phyloP scores from a whole-genome alignment of 139 green algal genomes.

The Coccomyxa sp. region DNA sequence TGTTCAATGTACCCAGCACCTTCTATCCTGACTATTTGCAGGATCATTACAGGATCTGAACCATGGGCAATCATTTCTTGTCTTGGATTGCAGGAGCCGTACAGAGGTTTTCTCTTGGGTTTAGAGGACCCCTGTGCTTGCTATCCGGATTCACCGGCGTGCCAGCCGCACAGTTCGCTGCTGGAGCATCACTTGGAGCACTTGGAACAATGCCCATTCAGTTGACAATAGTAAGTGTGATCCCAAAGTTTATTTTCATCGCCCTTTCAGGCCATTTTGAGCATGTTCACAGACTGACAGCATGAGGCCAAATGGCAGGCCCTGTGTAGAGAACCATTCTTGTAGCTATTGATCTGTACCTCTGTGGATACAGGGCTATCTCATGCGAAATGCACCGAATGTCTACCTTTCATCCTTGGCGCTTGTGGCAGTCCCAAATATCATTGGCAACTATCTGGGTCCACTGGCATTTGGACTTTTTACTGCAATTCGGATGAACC shows the following conservation, averaged over 20 bases:
- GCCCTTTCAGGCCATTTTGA: too few relatives aligned
- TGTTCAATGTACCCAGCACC: too few relatives aligned
- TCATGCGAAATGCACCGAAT: slow-evolving; percentile 19
- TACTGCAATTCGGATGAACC: too few relatives aligned
- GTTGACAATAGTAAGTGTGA: slow-evolving; percentile 2
- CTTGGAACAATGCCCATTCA: slow-evolving; percentile 22
- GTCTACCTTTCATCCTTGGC: slow-evolving; percentile 25
- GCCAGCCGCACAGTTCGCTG: slow-evolving; percentile 10
- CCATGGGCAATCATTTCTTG: too few relatives aligned
- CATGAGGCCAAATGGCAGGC: neutral
- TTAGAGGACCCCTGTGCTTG: slow-evolving; percentile 30
- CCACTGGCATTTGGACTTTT: neutral
- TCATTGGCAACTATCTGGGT: slow-evolving; percentile 15
- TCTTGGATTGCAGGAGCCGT: slow-evolving; percentile 22
- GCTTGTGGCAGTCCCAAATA: slow-evolving; percentile 23
- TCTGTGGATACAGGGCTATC: slow-evolving; percentile 19
- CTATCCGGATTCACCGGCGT: slow-evolving; percentile 29
- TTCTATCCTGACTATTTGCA: too few relatives aligned
- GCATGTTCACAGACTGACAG: too few relatives aligned
- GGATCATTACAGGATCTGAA: too few relatives aligned
- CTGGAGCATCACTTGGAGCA: slow-evolving; percentile 15
- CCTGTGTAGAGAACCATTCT: neutral
- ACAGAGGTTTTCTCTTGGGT: slow-evolving; percentile 30
- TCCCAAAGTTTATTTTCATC: neutral
- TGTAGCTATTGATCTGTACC: too few relatives aligned